Evolutionary conservation across 2,329 filamentous ascomycete genomes (phyloP), one percentile per base, ranked within the genome.

Genomic region (Biscogniauxia mediterranea): DNA sequence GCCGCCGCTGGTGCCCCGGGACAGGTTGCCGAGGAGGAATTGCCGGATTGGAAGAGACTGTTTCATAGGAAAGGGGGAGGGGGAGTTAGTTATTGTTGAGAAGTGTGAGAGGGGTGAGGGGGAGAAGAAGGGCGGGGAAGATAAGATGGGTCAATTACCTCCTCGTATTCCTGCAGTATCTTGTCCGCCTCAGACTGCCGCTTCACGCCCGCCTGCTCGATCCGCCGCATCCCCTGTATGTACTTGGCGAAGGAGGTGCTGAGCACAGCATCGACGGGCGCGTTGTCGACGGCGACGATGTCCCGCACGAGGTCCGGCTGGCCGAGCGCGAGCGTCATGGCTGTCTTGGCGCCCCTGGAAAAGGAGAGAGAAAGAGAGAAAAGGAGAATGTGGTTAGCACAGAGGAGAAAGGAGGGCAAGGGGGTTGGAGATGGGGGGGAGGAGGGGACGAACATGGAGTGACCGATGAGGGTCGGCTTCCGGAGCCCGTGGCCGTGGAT

Each of bases 271-370:
- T 96, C 92, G 8, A 96, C 83, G 1, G 94, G 94, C 3, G 93
- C 92, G 73, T 98, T 98, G 79, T 98, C 94, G 13, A 98, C 93
- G 1, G 92, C 84, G 26, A 97, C 84, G 56, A 98, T 79, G 68
- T 89, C 86, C 17, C 83, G 81, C 61, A 97, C 83, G 2, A 87
- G 78, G 5, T 85, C 79, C 0, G 92, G 91, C 0, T 86, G 83
- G 52, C 84, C 81, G 42, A 98, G 84, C 3, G 92, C 92, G 61
- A 97, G 80, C 0, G 90, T 82, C 94, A 98, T 97, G 69, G 92
- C 92, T 1, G 90, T 88, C 80, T 98, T 98, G 54, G 94, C 94
- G 65, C 95, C 94, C 89, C 88, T 90, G 61, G 5, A 19, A 5
- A 19, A 4, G 17, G 6, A 19, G 28, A 13, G 11, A 32, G 7